These are phyloP conservation scores for Starmerella sp. DNA, from an alignment of 805 yeast species.

Conservation along the genomic window DNA sequence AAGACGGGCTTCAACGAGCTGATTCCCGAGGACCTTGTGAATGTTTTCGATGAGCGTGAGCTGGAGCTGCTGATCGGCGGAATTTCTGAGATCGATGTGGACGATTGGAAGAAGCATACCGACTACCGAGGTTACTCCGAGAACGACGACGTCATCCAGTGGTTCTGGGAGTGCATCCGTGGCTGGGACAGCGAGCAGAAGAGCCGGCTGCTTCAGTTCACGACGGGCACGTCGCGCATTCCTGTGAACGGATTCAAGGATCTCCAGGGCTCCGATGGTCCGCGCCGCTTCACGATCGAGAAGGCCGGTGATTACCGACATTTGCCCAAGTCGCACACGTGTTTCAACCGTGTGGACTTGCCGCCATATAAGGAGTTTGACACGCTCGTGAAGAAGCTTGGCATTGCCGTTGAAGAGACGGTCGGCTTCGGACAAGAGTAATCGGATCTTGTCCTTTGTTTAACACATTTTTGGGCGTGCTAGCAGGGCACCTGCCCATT, in stretches of 20 bases:
- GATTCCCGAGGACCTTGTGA: constrained; percentile 91
- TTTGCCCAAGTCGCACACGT: constrained; percentile 92
- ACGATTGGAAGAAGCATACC: constrained; percentile 98
- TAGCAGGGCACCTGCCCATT: background rate
- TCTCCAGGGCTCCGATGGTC: constrained; percentile 97
- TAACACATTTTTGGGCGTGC: background rate
- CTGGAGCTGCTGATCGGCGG: constrained; percentile 95
- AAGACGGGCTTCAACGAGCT: constrained; percentile 95
- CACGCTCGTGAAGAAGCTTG: constrained; percentile 74
- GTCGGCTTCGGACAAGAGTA: constrained; percentile 98
- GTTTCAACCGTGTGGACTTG: constrained; percentile 96
- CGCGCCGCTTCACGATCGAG: constrained; percentile 96
- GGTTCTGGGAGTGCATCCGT: constrained; percentile 94
- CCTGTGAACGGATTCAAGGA: constrained; percentile 99
- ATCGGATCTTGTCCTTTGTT: background rate
- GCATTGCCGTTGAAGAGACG: constrained; percentile 96
- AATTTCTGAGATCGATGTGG: constrained; percentile 92
- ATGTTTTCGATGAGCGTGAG: constrained; percentile 96
- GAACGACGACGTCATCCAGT: constrained; percentile 88
- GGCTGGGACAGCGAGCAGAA: constrained; percentile 96
- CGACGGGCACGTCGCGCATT: constrained; percentile 97
- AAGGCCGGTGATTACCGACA: constrained; percentile 92
- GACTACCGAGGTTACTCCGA: constrained; percentile 98
- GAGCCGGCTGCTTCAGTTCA: constrained; percentile 88
- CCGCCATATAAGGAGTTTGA: constrained; percentile 87